A percentile compares a stretch with the other conserved stretches of the same genome.
Evolutionary conservation across 208 protist genomes (phyloP).

Genomic region (Acanthamoeba quina): DNA sequence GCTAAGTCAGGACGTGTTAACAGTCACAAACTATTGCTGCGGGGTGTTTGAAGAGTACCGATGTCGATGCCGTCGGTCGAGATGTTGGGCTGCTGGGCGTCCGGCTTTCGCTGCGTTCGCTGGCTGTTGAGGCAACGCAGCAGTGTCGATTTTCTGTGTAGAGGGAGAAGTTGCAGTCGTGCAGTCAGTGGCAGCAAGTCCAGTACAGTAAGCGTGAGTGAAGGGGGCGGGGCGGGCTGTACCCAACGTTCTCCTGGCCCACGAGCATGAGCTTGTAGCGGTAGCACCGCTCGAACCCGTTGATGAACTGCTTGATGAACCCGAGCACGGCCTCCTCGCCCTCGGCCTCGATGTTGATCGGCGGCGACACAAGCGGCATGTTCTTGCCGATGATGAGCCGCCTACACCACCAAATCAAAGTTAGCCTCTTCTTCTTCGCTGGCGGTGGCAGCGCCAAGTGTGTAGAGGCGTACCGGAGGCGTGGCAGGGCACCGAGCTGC

Average conservation of each 20-base stretch:
- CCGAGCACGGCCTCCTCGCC: constrained; percentile 26
- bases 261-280: constrained; percentile 71
- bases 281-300: constrained; percentile 71
- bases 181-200: background rate
- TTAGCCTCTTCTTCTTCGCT: background rate
- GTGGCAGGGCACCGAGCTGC: constrained; percentile 27
- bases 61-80: constrained; percentile 73
- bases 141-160: background rate
- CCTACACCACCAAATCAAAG: background rate
- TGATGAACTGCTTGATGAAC: constrained; percentile 52
- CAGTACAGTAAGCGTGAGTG: background rate
- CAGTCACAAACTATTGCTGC: too few relatives aligned
- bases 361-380: constrained; percentile 43
- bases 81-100: constrained; percentile 20
- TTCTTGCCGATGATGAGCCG: constrained; percentile 42
- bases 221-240: background rate
- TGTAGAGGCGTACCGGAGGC: background rate
- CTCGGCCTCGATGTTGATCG: constrained; percentile 38
- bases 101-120: background rate
- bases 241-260: constrained; percentile 73
- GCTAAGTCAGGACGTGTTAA: too few relatives aligned
- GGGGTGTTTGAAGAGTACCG: background rate
- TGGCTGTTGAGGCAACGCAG: constrained; percentile 8
- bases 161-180: background rate
- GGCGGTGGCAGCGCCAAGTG: too few relatives aligned